These are phyloP conservation scores for Eucalyptus melliodora DNA, from an alignment of 345 rosid genomes.

Conservation along the genomic window DNA sequence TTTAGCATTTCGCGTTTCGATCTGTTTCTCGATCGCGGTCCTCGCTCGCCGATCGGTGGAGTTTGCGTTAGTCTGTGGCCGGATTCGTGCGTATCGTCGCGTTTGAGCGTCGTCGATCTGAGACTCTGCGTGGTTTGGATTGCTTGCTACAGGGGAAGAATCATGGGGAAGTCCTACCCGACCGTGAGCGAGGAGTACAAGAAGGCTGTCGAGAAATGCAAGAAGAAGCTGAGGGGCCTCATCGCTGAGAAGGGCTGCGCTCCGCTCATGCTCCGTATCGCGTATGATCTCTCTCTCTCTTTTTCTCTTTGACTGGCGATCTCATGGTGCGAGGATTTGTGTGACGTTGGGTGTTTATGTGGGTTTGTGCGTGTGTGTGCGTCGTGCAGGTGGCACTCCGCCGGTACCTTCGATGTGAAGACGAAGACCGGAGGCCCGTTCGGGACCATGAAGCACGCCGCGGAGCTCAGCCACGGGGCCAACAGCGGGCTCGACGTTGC, in stretches of 20 bases:
- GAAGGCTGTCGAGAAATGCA: constrained; percentile 64
- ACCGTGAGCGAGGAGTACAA: constrained; percentile 64
- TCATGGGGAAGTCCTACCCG: constrained; percentile 76
- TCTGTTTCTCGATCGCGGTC: background rate
- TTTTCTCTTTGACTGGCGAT: background rate
- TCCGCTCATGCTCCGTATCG: constrained; percentile 85
- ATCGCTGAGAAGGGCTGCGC: constrained; percentile 93
- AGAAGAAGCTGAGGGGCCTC: constrained; percentile 74
- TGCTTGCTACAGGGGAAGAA: background rate
- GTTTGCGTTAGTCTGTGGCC: background rate
- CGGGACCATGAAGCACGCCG: constrained; percentile 23
- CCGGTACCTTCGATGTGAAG: constrained; percentile 28
- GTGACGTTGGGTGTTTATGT: background rate
- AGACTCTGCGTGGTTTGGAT: background rate
- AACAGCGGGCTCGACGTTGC: constrained; percentile 39
- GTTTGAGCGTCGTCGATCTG: background rate
- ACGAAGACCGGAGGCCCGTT: constrained; percentile 33
- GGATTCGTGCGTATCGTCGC: background rate
- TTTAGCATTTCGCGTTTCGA: background rate
- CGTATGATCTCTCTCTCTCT: constrained; percentile 24
- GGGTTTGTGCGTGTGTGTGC: background rate
- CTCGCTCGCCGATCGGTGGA: background rate
- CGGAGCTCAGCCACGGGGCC: constrained; percentile 20
- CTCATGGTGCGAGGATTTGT: background rate
- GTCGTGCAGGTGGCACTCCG: constrained; percentile 44